phyloP scores from a whole-genome alignment of 305 asterid genomes.

The Fraxinus angustifolia region DNA sequence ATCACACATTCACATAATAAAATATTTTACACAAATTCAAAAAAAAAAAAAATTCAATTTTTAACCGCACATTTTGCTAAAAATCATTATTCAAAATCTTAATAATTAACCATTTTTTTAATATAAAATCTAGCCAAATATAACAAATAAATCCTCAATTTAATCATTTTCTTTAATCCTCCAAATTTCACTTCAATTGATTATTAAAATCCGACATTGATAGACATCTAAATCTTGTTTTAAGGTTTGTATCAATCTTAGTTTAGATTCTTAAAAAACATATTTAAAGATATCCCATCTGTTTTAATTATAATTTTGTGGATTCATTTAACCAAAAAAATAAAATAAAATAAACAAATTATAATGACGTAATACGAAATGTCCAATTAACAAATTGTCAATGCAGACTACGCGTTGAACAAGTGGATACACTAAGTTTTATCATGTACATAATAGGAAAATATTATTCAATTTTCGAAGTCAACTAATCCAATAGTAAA shows the following conservation, averaged over 20 bases:
- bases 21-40: no score
- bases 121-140: background rate
- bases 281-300: background rate
- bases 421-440: background rate
- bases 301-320: background rate
- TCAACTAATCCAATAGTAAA: constrained; percentile 18
- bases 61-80: no score
- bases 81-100: background rate
- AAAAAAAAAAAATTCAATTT: no score
- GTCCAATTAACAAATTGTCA: background rate
- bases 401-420: constrained; percentile 13
- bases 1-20: no score
- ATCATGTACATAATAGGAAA: background rate
- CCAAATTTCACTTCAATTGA: background rate
- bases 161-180: background rate
- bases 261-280: background rate
- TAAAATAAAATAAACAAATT: background rate
- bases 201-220: constrained; percentile 16
- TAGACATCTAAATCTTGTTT: constrained; percentile 22
- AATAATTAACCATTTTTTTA: background rate
- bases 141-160: background rate
- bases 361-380: background rate
- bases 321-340: background rate
- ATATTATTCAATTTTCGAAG: background rate
- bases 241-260: constrained; percentile 24